Conservation (phyloP, 1,284 basidiomycete genomes). For the Agroathelia rolfsii region DNA sequence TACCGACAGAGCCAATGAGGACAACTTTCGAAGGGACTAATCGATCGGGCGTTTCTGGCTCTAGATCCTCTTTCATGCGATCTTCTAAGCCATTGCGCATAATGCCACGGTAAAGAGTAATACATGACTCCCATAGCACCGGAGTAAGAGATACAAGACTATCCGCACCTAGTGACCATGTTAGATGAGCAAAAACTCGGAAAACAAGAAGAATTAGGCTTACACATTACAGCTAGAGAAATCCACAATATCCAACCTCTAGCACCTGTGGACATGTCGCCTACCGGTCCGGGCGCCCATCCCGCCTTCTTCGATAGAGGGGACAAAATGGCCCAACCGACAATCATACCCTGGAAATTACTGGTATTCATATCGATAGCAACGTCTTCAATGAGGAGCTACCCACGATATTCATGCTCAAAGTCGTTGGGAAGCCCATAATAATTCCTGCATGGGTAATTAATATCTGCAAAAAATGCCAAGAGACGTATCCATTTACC, state of each 20-base stretch:
- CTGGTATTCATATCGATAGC: conserved; percentile 3
- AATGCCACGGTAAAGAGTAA: conserved; percentile 27
- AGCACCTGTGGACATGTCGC: conserved; percentile 75
- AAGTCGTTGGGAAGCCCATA: conserved; percentile 92
- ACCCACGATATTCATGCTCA: conserved; percentile 83
- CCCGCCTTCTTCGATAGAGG: conserved; percentile 74
- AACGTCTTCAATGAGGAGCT: background rate
- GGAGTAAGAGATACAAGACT: conserved; percentile 79
- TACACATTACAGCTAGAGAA: conserved; percentile 92
- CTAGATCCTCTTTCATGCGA: conserved; percentile 40
- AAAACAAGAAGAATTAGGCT: too few relatives aligned
- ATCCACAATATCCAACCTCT: conserved; percentile 94
- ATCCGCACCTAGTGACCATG: too few relatives aligned
- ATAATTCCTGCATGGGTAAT: conserved; percentile 65
- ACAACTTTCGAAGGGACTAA: conserved; percentile 81
- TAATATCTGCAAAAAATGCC: conserved; percentile 6
- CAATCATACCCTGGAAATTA: conserved; percentile 71
- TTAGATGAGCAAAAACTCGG: too few relatives aligned
- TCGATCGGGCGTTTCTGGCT: conserved; percentile 71
- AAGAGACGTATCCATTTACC: conserved; percentile 30
- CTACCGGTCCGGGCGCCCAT: conserved; percentile 87
- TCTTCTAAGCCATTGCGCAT: conserved; percentile 15
- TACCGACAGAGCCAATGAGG: conserved; percentile 51
- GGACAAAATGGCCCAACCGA: conserved; percentile 88
- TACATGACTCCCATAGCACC: conserved; percentile 44